Conservation (phyloP, 1,284 basidiomycete genomes). For the Sanghuangporus baumii region DNA sequence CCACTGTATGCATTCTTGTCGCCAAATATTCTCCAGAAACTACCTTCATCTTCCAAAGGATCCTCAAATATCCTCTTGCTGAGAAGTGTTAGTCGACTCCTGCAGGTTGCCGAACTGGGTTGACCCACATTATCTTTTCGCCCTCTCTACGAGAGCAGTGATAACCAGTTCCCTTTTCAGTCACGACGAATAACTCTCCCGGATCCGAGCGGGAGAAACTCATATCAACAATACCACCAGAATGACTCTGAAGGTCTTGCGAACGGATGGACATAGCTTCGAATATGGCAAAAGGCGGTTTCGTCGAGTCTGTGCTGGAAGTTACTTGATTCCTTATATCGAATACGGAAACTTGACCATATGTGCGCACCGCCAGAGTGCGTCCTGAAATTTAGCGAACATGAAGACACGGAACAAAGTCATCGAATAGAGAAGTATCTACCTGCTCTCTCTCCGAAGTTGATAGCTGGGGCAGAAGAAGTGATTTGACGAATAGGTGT, state of each 20-base stretch:
- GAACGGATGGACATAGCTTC: conserved; percentile 14
- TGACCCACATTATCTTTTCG: conserved; percentile 17
- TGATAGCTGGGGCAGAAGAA: conserved; percentile 22
- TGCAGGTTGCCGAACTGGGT: not conserved
- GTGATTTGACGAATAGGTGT: conserved; percentile 53
- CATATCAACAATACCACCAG: conserved; percentile 20
- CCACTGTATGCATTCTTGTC: conserved; percentile 5
- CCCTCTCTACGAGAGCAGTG: conserved; percentile 11
- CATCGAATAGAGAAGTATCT: not conserved
- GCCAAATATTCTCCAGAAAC: conserved; percentile 28
- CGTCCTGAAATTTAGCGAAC: conserved; percentile 12
- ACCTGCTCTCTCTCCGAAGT: conserved; percentile 34
- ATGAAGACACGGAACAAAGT: not conserved
- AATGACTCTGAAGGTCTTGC: conserved; percentile 10
- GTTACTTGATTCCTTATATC: conserved; percentile 21
- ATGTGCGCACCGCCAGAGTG: conserved; percentile 22
- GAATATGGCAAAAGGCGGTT: conserved; percentile 6
- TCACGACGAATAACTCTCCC: conserved; percentile 19
- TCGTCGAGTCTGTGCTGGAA: not conserved
- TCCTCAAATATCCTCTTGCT: conserved; percentile 3
- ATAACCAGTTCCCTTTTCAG: conserved; percentile 20
- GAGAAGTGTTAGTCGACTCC: not conserved
- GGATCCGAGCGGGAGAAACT: conserved; percentile 9
- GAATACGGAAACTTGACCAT: conserved; percentile 27
- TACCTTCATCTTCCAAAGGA: conserved; percentile 18